Evolutionary conservation across 306 rosid species (phyloP).

Genomic region (Acacia melanoxylon): DNA sequence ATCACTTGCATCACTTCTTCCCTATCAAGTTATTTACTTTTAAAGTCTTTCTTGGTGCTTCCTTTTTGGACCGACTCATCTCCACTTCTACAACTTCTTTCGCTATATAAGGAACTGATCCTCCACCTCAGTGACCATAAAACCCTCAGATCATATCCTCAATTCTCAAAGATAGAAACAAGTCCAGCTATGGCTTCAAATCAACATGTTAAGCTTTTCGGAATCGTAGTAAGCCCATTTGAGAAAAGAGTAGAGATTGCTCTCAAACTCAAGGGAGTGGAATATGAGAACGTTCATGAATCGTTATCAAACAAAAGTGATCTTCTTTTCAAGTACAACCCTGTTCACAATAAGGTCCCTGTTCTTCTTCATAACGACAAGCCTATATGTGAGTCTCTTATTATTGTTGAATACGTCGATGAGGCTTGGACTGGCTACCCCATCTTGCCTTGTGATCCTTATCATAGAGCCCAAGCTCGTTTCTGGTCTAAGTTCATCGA

Average conservation of each 20-base stretch:
- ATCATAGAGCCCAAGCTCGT: slow-evolving; percentile 20
- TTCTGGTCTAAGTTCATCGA: slow-evolving; percentile 27
- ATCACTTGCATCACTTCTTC: background rate
- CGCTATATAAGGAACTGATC: background rate
- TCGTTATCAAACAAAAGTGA: slow-evolving; percentile 33
- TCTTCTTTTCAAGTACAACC: slow-evolving; percentile 47
- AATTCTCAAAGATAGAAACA: background rate
- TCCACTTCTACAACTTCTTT: too few relatives aligned
- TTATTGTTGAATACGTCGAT: slow-evolving; percentile 46
- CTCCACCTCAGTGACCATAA: background rate
- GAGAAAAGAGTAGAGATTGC: slow-evolving; percentile 35
- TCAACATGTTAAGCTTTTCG: slow-evolving; percentile 33
- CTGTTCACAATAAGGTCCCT: slow-evolving; percentile 47
- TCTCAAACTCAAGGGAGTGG: slow-evolving; percentile 49
- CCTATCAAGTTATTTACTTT: background rate
- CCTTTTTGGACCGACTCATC: background rate
- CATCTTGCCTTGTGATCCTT: slow-evolving; percentile 21
- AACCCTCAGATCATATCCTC: background rate
- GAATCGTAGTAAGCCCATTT: background rate
- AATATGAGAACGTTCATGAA: slow-evolving; percentile 39
- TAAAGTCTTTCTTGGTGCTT: background rate
- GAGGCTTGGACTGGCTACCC: slow-evolving; percentile 35
- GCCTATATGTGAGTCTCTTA: slow-evolving; percentile 45
- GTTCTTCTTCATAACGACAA: slow-evolving; percentile 45
- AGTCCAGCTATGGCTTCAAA: slow-evolving; percentile 1